Base-by-base conservation (phyloP, 2,329 filamentous ascomycete genomes). In the Curvularia sp. region DNA sequence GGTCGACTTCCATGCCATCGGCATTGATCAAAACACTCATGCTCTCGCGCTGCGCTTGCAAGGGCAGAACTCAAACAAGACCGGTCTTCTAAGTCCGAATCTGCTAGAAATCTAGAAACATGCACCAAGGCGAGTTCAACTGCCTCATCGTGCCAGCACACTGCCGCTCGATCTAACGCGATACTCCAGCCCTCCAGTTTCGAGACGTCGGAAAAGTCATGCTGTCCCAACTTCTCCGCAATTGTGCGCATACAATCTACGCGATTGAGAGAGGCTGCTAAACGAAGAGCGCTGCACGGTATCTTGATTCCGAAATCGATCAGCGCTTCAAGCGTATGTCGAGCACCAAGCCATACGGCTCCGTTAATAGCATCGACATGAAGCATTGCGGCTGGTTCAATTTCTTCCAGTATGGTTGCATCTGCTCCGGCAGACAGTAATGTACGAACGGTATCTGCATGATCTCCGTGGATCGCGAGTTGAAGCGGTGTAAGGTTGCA, bases 241-340 rank as follows among this genome's bases (percentile, higher is more conserved):
- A 26, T 26, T 6, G 24, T 26, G 6, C 24, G 24, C 24, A 26
- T 26, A 26, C 24, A 26, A 24, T 35, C 38, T 13, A 50, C 47
- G 13, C 22, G 53, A 47, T 56, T 56, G 1, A 39, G n/a, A 26
- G 46, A 50, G 9, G 53, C 53, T 20, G 53, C 38, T 1, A n/a
- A 35, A 18, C 10, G n/a, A 39, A 55, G 47, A 26, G 53, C 26
- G 18, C 12, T 38, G 12, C 28, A 28, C 18, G 41, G 38, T 4
- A n/a, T 33, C n/a, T 44, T 38, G 10, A 56, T n/a, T 30, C 47
- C 47, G 46, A 15, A 20, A 46, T 56, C 47, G 15, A 56, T 35
- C 5, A 56, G 20, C 20, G 48, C 39, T 24, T 4, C 28, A 6
- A 56, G 41, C 8, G 48, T 15, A 46, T 44, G 10, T 13, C 13